Evolutionary conservation across 257 asterid genomes (phyloP), one percentile per base, ranked within the genome.

Genomic region (Phtheirospermum japonicum): DNA sequence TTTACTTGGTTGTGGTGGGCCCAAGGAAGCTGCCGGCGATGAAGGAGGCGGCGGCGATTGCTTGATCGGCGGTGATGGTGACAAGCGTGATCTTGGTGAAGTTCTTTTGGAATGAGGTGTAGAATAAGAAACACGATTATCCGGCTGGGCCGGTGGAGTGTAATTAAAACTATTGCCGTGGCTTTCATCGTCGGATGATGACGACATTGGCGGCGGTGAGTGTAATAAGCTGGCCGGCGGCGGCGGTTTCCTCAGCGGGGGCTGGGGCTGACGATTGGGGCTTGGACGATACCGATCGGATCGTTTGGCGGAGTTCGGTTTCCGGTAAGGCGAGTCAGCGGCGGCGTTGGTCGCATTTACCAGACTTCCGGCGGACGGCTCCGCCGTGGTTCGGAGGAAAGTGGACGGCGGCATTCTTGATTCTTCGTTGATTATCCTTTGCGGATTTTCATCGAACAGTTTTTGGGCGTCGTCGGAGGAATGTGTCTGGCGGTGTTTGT

Each of bases 131-230:
- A 53, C 65, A 12, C 34, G 73, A 43, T 58, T 69, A 39, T 79
- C 78, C 13, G 80, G 67, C 57, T 51, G 66, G 10, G 73, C 34
- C 58, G 11, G 57, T 1, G 55, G 28, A 9, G 55, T 49, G 55
- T 18, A 19, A 16, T 17, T 49, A 4, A 49, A 49, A 18, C 28
- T 18, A 20, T 54, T 26, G 36, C 75, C 84, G 3, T 75, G 81
- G 50, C 88, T 72, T 65, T 89, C 97, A 45, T 89, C 95, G 37
- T 86, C 95, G 0, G 94, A 84, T 31, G 95, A 87, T 17, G 97
- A 81, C 84, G 95, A 79, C 86, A 85, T 74, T 2, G 95, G 90
- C n/a, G 97, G 94, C 0, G 97, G 92, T 6, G 94, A 83, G 59
- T 74, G 71, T 39, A 79, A 19, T 10, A 20, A 74, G 32, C 71